These are phyloP conservation scores for Pseudopithomyces maydicus DNA, from an alignment of 2,329 filamentous ascomycete genomes.

Conservation along the genomic window DNA sequence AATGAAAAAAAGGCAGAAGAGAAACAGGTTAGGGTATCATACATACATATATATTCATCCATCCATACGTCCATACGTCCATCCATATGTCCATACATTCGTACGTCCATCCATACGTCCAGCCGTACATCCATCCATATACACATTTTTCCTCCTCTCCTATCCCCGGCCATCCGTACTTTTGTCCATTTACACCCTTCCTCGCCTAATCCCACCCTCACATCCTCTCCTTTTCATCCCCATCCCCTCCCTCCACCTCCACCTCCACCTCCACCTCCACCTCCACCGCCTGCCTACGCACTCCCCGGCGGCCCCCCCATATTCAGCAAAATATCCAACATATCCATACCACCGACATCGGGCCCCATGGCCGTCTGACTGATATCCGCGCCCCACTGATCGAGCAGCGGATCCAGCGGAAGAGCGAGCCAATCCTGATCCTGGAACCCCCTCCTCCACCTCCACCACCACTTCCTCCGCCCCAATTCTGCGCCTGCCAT, in stretches of 20 bases:
- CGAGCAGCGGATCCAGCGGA: slow-evolving; percentile 65
- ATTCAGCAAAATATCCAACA: slow-evolving; percentile 54
- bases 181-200: too few relatives aligned
- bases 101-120: too few relatives aligned
- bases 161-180: too few relatives aligned
- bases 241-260: background rate
- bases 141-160: too few relatives aligned
- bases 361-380: slow-evolving; percentile 62
- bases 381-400: slow-evolving; percentile 63
- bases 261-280: background rate
- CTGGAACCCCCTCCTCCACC: slow-evolving; percentile 24
- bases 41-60: too few relatives aligned
- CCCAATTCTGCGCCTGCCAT: slow-evolving; percentile 25
- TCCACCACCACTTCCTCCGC: slow-evolving; percentile 17
- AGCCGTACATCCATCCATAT: too few relatives aligned
- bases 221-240: too few relatives aligned
- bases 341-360: slow-evolving; percentile 65
- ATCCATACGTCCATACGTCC: too few relatives aligned
- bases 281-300: background rate
- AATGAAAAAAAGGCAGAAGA: too few relatives aligned
- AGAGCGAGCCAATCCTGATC: slow-evolving; percentile 65
- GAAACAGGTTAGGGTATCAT: too few relatives aligned
- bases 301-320: slow-evolving; percentile 32
- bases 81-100: too few relatives aligned
- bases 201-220: too few relatives aligned